Base-by-base conservation (phyloP, 768 basidiomycete species). In the Lepiota subincarnata region DNA sequence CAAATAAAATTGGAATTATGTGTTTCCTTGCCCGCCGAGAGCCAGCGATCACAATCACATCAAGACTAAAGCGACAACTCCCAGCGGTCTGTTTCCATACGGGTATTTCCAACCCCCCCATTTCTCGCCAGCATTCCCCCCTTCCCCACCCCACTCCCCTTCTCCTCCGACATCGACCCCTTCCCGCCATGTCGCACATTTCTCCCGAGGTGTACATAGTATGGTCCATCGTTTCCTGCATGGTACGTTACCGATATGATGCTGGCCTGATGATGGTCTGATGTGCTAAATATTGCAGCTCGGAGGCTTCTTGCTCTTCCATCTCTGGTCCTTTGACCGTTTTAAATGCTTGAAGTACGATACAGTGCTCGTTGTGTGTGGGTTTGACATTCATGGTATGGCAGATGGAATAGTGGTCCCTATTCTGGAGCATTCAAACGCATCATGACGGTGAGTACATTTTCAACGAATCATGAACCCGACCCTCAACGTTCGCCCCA, bases 341-440 rank as follows among this genome's bases (percentile, higher is more conserved):
- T 92, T 92, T 73, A 79, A 76, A 60, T 90, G 87, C 64, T 64
- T 91, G 49, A 82, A 62, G 86, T 87, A 55, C 58, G 78, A 62
- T 6, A 6, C 26, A 10, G 3, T 4, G 2, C 18, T 35, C 43
- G 20, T 40, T 6, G 14, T 39, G 6, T 22, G 19, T 40, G 14
- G 26, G 24, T 44, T 20, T 48, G 47, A 18, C 35, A 26, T 24
- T n/a, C 20, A 31, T 18, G 20, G n/a, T 34, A 50, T 24, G 43
- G 20, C 55, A 89, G 87, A 64, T 89, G 87, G 86, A 80, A 84
- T 60, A 79, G 77, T 24, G 86, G 83, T 1, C 76, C 78, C 2
- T 67, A 81, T 55, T 77, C 83, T 13, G 87, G 87, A n/a, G 78
- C 86, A 2, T 92, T 92, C 71, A 92, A 89, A 67, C 81, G 91